Conservation (phyloP, 495 filamentous ascomycete species). For the Trichoderma erinaceum region DNA sequence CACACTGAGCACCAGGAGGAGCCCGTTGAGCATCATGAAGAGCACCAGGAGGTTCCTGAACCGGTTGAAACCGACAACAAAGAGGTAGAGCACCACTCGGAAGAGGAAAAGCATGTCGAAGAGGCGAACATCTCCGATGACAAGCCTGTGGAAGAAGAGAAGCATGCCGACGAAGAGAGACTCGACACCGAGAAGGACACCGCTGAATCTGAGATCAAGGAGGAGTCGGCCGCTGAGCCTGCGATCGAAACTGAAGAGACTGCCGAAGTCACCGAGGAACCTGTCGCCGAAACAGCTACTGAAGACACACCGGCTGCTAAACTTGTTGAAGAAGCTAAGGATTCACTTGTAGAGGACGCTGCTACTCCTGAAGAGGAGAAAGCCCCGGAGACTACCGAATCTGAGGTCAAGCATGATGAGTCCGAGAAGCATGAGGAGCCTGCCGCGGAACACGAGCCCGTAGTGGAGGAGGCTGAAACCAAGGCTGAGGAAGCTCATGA, state of each 20-base stretch:
- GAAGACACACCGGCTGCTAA: conserved; percentile 13
- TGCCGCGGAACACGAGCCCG: neutral
- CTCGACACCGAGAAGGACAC: neutral
- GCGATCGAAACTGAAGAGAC: neutral
- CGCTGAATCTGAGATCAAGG: neutral
- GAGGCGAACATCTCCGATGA: neutral
- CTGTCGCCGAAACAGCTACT: neutral
- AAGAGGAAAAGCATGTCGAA: conserved; percentile 1
- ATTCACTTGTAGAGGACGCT: conserved; percentile 5
- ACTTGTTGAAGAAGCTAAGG: conserved; percentile 13
- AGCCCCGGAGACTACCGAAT: neutral
- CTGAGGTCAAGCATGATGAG: neutral
- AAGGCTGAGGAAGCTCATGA: neutral
- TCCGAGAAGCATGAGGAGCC: neutral
- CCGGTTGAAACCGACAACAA: neutral
- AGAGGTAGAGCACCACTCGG: neutral
- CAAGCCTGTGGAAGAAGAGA: neutral
- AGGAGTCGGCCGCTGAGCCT: conserved; percentile 5
- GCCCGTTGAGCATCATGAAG: neutral
- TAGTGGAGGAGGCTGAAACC: neutral
- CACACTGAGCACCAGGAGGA: neutral
- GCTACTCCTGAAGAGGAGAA: conserved; percentile 17
- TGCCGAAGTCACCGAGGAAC: neutral
- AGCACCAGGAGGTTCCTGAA: neutral
- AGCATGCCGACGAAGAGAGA: neutral